phyloP scores from a whole-genome alignment of 169 alveolate species.

The Cryptosporidium parvum region DNA sequence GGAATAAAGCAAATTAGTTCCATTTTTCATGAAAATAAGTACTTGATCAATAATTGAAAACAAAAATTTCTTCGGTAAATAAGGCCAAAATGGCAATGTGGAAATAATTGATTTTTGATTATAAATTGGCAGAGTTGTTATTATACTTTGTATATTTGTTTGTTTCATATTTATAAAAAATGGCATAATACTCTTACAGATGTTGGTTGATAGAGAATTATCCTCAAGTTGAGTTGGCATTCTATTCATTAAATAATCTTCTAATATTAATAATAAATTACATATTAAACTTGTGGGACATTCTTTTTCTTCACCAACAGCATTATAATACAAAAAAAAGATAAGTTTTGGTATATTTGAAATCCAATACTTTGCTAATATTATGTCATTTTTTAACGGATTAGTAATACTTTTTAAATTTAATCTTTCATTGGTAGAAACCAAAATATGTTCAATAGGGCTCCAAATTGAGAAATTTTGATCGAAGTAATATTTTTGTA shows the following conservation, averaged over 20 bases:
- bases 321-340: constrained; percentile 5
- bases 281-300: constrained; percentile 34
- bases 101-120: constrained; percentile 46
- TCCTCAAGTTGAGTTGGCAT: not conserved
- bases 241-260: constrained; percentile 2
- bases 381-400: constrained; percentile 29
- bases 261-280: constrained; percentile 16
- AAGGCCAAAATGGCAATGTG: constrained; percentile 49
- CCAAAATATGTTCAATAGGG: constrained; percentile 22
- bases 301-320: not conserved
- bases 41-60: constrained; percentile 13
- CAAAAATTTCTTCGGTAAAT: constrained; percentile 37
- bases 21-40: constrained; percentile 2
- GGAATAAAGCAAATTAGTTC: constrained; percentile 11
- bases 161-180: constrained; percentile 11
- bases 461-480: constrained; percentile 34
- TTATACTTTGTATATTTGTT: not conserved
- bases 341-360: constrained; percentile 49
- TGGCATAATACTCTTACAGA: constrained; percentile 40
- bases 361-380: constrained; percentile 30
- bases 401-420: not conserved
- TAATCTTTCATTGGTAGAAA: constrained; percentile 7
- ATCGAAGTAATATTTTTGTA: constrained; percentile 9
- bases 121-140: constrained; percentile 12
- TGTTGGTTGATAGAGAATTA: not conserved